Percentiles rank a stretch among this genome's conserved stretches.
phyloP scores from a whole-genome alignment of 2,329 filamentous ascomycete species.

The Apiospora arundinis region DNA sequence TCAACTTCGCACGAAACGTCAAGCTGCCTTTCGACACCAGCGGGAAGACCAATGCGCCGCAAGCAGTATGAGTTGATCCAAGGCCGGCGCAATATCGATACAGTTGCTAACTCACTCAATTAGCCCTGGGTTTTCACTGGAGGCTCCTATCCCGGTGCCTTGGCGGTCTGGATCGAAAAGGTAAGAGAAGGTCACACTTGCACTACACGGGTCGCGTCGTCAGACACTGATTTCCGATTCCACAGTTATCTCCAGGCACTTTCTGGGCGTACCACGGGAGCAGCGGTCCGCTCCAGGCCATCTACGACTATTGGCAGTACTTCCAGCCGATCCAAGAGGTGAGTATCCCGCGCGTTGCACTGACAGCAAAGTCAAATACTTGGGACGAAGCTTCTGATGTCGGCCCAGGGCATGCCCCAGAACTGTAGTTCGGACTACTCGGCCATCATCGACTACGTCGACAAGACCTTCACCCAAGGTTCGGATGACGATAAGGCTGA shows the following conservation, averaged over 20 bases:
- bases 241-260: slow-evolving; percentile 54
- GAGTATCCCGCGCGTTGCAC: not conserved
- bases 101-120: not conserved
- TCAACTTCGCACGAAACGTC: slow-evolving; percentile 59
- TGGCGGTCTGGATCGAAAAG: slow-evolving; percentile 61
- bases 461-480: slow-evolving; percentile 52
- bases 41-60: slow-evolving; percentile 53
- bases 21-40: slow-evolving; percentile 59
- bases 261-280: slow-evolving; percentile 67
- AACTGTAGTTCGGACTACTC: slow-evolving; percentile 63
- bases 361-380: not conserved
- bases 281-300: slow-evolving; percentile 60
- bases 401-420: slow-evolving; percentile 54
- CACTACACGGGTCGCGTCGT: not conserved
- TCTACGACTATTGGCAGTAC: slow-evolving; percentile 65
- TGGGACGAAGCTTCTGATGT: not conserved
- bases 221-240: not conserved
- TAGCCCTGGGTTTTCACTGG: slow-evolving; percentile 63
- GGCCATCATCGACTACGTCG: slow-evolving; percentile 60
- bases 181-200: not conserved
- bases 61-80: slow-evolving; percentile 42
- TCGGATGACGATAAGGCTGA: slow-evolving; percentile 46
- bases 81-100: accelerated
- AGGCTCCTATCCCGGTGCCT: slow-evolving; percentile 62
- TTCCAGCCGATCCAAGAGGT: slow-evolving; percentile 59